phyloP scores from a whole-genome alignment of 1,284 basidiomycete species.

The Ceratobasidium sp. region DNA sequence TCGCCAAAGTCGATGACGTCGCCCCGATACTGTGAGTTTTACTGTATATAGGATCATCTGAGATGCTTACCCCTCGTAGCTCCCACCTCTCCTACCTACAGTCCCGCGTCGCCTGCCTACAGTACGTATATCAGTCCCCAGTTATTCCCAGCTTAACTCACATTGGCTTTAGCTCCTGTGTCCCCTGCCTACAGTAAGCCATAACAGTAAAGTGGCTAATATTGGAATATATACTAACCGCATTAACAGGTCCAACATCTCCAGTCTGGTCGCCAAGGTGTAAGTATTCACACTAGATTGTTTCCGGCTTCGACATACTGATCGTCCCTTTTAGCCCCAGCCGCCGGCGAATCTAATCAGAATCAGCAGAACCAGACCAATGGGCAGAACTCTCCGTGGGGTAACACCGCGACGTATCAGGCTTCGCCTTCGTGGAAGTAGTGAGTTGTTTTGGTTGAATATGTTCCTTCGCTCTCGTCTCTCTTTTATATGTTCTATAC shows the following conservation, averaged over 20 bases:
- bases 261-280: conserved; percentile 78
- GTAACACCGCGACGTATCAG: conserved; percentile 41
- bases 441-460: conserved; percentile 30
- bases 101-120: conserved; percentile 73
- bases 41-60: conserved; percentile 49
- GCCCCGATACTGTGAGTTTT: conserved; percentile 85
- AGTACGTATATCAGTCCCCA: conserved; percentile 66
- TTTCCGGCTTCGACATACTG: not conserved
- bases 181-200: conserved; percentile 80
- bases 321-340: conserved; percentile 23
- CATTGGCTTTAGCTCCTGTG: conserved; percentile 71
- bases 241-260: conserved; percentile 69
- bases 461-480: conserved; percentile 8
- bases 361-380: conserved; percentile 39
- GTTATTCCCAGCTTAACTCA: conserved; percentile 8
- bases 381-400: conserved; percentile 45
- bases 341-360: conserved; percentile 26
- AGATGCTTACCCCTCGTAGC: conserved; percentile 73
- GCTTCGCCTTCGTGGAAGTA: conserved; percentile 48
- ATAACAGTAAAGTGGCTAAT: not conserved
- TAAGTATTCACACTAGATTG: not conserved
- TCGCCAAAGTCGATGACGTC: conserved; percentile 89
- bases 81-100: conserved; percentile 85
- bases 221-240: conserved; percentile 18
- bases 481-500: conserved; percentile 34